These are phyloP conservation scores for Rhodomyrtus psidioides DNA, from an alignment of 441 rosid species.

Conservation along the genomic window DNA sequence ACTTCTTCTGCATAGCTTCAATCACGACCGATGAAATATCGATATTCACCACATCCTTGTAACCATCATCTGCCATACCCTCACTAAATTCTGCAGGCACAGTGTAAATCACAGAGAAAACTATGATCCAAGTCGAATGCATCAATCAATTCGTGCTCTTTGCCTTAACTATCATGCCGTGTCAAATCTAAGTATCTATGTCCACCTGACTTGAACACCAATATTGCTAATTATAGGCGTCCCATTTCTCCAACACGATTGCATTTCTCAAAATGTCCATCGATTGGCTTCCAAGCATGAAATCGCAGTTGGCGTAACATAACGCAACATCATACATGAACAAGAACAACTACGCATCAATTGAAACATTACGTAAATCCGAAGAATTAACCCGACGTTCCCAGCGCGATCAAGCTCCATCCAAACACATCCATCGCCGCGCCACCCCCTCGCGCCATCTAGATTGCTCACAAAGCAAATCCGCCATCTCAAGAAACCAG, in stretches of 20 bases:
- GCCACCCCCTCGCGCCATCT: neutral
- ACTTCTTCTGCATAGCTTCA: constrained; percentile 50
- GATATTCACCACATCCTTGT: constrained; percentile 57
- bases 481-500: neutral
- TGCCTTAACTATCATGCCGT: neutral
- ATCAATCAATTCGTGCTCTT: neutral
- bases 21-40: constrained; percentile 77
- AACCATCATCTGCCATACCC: constrained; percentile 75
- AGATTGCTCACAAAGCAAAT: neutral
- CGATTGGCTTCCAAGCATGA: neutral
- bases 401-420: neutral
- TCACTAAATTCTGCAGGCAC: constrained; percentile 51
- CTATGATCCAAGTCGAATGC: neutral
- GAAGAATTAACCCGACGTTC: neutral
- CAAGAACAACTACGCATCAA: neutral
- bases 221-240: neutral
- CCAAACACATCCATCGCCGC: neutral
- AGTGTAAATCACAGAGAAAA: neutral
- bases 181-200: neutral
- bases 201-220: neutral
- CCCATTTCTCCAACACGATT: neutral
- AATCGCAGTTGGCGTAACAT: neutral
- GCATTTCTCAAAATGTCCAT: neutral
- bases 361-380: neutral
- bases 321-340: neutral